These are phyloP conservation scores for Aspergillus cejpii DNA, from an alignment of 2,329 filamentous ascomycete species.

Conservation along the genomic window DNA sequence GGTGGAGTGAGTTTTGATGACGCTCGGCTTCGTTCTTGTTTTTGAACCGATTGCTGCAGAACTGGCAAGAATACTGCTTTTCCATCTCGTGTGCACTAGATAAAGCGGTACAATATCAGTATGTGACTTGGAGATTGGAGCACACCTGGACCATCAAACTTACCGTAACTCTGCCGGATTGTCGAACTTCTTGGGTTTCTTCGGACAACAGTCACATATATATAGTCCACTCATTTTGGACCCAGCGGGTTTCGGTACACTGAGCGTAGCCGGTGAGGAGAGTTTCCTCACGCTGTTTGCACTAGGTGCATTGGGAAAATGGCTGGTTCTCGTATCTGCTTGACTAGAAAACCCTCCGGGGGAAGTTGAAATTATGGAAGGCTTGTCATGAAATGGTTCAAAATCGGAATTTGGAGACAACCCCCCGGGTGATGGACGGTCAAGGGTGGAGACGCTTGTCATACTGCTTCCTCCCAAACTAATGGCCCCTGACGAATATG, in stretches of 20 bases:
- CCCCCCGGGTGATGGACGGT: slow-evolving; percentile 54
- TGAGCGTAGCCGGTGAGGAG: slow-evolving; percentile 36
- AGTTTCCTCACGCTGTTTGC: slow-evolving; percentile 42
- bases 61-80: slow-evolving; percentile 91
- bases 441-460: slow-evolving; percentile 58
- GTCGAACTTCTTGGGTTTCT: slow-evolving; percentile 94
- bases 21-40: slow-evolving; percentile 98
- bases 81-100: slow-evolving; percentile 78
- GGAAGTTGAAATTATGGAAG: slow-evolving; percentile 44
- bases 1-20: slow-evolving; percentile 89
- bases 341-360: slow-evolving; percentile 39
- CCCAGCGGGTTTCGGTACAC: slow-evolving; percentile 29
- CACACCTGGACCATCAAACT: slow-evolving; percentile 32
- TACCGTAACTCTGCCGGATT: slow-evolving; percentile 77
- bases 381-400: slow-evolving; percentile 49
- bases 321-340: slow-evolving; percentile 30
- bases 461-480: slow-evolving; percentile 58
- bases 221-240: slow-evolving; percentile 52
- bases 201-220: slow-evolving; percentile 92
- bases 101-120: background rate
- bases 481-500: slow-evolving; percentile 56
- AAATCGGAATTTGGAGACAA: slow-evolving; percentile 54
- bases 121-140: background rate
- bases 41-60: slow-evolving; percentile 93
- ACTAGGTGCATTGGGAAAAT: slow-evolving; percentile 31